Percentiles rank a stretch among this genome's conserved stretches.
Conservation (phyloP, 805 yeast species). For the Saturnispora zaruensis region DNA sequence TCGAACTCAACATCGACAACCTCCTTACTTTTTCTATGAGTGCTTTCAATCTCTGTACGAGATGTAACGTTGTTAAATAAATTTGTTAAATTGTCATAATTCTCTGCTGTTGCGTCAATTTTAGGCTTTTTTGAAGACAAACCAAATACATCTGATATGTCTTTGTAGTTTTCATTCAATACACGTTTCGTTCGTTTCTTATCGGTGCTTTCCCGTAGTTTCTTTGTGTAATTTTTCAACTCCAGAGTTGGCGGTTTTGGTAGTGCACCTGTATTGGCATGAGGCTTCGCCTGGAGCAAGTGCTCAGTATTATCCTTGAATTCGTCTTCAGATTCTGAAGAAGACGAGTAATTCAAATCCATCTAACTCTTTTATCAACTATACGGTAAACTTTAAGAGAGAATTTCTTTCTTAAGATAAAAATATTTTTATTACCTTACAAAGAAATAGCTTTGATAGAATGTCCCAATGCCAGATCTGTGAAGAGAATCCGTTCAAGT, state of each 20-base stretch:
- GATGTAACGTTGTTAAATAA: not conserved
- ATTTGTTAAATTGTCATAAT: not conserved
- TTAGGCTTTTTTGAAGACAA: not conserved
- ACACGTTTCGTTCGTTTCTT: not conserved
- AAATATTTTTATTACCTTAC: not conserved
- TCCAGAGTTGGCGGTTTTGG: not conserved
- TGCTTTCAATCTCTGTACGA: not conserved
- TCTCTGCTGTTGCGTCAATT: not conserved
- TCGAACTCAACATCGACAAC: not conserved
- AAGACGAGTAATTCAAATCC: not conserved
- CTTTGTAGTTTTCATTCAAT: not conserved
- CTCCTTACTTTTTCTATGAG: too few relatives aligned
- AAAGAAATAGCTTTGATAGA: not conserved
- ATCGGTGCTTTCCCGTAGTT: not conserved
- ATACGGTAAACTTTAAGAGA: not conserved
- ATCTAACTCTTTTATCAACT: not conserved
- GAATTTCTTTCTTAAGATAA: not conserved
- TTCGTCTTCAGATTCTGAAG: not conserved
- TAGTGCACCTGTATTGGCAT: not conserved
- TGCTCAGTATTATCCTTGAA: not conserved
- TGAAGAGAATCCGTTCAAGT: constrained; percentile 28
- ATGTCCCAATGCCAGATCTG: constrained; percentile 21
- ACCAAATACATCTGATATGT: not conserved
- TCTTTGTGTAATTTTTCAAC: not conserved
- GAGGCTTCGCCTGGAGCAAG: not conserved